A percentile compares a stretch with the other conserved stretches of the same genome.
Conservation (phyloP, 2,329 filamentous ascomycete species). For the Colletotrichum tropicicola region DNA sequence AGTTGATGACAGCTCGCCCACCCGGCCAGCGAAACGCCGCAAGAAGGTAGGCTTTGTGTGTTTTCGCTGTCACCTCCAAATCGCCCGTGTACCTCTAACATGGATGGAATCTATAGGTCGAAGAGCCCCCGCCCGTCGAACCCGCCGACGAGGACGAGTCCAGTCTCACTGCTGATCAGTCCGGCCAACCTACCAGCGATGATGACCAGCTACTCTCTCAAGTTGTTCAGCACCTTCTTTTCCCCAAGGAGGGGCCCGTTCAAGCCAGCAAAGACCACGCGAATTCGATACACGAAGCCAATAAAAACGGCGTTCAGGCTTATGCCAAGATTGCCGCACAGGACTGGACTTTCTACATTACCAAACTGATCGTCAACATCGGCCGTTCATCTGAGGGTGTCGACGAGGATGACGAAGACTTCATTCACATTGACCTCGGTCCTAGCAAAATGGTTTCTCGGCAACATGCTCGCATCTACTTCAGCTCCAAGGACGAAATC, state of each 20-base stretch:
- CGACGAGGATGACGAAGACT: slow-evolving; percentile 55
- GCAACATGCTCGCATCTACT: slow-evolving; percentile 79
- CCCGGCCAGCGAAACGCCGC: slow-evolving; percentile 70
- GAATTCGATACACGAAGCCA: slow-evolving; percentile 70
- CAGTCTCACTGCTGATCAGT: slow-evolving; percentile 51
- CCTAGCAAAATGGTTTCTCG: slow-evolving; percentile 85
- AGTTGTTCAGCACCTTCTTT: slow-evolving; percentile 60
- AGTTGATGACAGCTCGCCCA: slow-evolving; percentile 64
- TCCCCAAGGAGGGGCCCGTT: slow-evolving; percentile 54
- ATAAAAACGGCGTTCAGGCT: slow-evolving; percentile 72
- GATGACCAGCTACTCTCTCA: slow-evolving; percentile 66
- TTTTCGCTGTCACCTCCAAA: background rate
- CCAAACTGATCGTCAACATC: slow-evolving; percentile 78
- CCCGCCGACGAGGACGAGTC: slow-evolving; percentile 55
- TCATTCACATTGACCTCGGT: slow-evolving; percentile 87
- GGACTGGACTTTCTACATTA: slow-evolving; percentile 87
- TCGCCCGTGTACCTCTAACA: slow-evolving; percentile 8
- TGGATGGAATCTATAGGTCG: slow-evolving; percentile 41
- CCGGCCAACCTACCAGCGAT: slow-evolving; percentile 50
- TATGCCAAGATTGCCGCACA: slow-evolving; percentile 85
- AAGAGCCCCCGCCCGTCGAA: slow-evolving; percentile 48
- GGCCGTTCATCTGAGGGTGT: slow-evolving; percentile 71
- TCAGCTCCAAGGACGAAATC: slow-evolving; percentile 71
- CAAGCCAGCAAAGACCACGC: slow-evolving; percentile 70
- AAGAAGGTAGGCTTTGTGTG: slow-evolving; percentile 60